Evolutionary conservation across 2,329 filamentous ascomycete genomes (phyloP), one percentile per base, ranked within the genome.

Genomic region (Arthrobotrys conoides): DNA sequence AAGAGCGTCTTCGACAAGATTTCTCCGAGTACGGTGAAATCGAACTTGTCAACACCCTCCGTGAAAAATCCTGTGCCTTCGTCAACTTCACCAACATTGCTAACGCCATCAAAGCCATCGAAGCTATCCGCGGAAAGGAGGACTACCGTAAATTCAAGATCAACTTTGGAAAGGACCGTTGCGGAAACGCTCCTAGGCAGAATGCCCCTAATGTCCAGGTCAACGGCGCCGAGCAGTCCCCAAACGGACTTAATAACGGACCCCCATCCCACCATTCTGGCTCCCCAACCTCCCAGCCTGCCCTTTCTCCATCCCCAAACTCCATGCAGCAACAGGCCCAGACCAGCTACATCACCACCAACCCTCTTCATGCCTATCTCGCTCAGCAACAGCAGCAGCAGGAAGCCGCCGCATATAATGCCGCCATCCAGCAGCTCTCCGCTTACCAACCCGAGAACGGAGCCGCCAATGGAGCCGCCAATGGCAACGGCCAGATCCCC

Each of bases 51-150:
- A 99, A 99, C 86, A 93, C 96, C 16, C 87, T 99, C 77, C 91
- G 96, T 68, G 96, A 99, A 88, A 99, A 99, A 90, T 97, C 94
- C 87, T 99, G 96, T 85, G 96, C 96, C 0, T 99, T 99, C 84
- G 96, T 99, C 84, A 99, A 99, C 87, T 99, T 99, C 85, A 99
- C 96, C 84, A 99, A 99, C 86, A 99, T 99, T 84, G 96, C 96
- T 83, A 99, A 99, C 82, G 96, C 96, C 64, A 99, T 99, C 88
- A 99, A 99, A 87, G 96, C 96, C 0, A 99, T 99, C 81, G 96
- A 99, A 86, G 96, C 94, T 22, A 91, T 99, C 81, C 91, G 96
- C 73, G 92, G 94, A 83, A 94, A 94, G 83, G 96, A 98, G 51
- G 96, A 99, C 83, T 99, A 99, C 88, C 93, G 91, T 85, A 91